Conservation (phyloP, 1,284 basidiomycete genomes). For the Flammula alnicola region DNA sequence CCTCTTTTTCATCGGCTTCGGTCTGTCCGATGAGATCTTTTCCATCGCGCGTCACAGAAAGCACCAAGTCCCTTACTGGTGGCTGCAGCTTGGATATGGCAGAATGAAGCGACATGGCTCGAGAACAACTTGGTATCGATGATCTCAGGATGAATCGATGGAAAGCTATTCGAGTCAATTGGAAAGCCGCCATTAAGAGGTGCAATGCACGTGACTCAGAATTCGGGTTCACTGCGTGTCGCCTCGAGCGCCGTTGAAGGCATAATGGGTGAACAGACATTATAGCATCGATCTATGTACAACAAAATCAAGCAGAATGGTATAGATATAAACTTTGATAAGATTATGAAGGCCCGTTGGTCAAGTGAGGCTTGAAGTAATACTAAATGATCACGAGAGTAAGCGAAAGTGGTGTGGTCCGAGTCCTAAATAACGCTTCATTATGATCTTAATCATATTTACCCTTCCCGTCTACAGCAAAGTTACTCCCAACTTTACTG, state of each 20-base stretch:
- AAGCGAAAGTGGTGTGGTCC: too few relatives aligned
- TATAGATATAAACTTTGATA: too few relatives aligned
- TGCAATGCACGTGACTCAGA: slow-evolving; percentile 31
- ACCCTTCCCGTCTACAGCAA: slow-evolving; percentile 38
- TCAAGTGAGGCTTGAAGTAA: too few relatives aligned
- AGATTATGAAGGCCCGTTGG: too few relatives aligned
- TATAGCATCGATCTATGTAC: too few relatives aligned
- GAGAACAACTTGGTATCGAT: slow-evolving; percentile 31
- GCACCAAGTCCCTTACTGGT: slow-evolving; percentile 64
- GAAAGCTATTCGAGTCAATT: slow-evolving; percentile 37
- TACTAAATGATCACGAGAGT: too few relatives aligned
- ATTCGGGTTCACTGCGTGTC: too few relatives aligned
- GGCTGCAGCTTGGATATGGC: slow-evolving; percentile 54
- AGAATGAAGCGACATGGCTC: slow-evolving; percentile 62
- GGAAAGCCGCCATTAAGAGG: slow-evolving; percentile 24
- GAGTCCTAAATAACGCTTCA: too few relatives aligned
- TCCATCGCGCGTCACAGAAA: slow-evolving; percentile 50
- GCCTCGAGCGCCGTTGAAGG: too few relatives aligned
- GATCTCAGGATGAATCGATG: slow-evolving; percentile 43
- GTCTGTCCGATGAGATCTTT: slow-evolving; percentile 51
- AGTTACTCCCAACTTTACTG: slow-evolving; percentile 75
- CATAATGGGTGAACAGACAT: too few relatives aligned
- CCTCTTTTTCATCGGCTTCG: slow-evolving; percentile 66
- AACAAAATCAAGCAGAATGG: too few relatives aligned
- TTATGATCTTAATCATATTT: slow-evolving; percentile 26